These are phyloP conservation scores for Geotrichum aggregatum DNA, from an alignment of 1,139 yeast species.

Conservation along the genomic window DNA sequence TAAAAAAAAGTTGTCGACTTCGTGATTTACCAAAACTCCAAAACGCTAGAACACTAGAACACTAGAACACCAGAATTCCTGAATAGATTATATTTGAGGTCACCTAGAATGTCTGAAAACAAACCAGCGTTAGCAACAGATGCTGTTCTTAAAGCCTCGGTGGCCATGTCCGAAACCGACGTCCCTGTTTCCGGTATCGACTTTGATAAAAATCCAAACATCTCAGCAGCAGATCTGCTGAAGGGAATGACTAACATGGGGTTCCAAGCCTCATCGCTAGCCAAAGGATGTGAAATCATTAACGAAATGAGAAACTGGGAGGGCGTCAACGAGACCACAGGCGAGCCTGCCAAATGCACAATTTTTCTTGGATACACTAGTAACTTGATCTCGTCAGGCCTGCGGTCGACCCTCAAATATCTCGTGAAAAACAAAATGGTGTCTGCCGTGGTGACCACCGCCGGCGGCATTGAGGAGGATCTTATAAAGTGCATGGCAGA, in stretches of 20 bases:
- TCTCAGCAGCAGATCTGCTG: constrained; percentile 73
- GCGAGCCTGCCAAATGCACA: constrained; percentile 66
- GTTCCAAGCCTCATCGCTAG: constrained; percentile 88
- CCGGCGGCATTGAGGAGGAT: constrained; percentile 98
- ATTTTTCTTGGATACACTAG: constrained; percentile 95
- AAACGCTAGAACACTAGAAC: neutral
- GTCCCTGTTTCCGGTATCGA: constrained; percentile 82
- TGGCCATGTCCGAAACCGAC: constrained; percentile 76
- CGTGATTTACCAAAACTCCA: neutral
- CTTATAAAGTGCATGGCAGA: constrained; percentile 93
- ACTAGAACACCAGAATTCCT: neutral
- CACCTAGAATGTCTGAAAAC: constrained; percentile 9
- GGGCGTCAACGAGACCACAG: constrained; percentile 80
- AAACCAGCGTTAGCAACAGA: constrained; percentile 38
- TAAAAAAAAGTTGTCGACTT: neutral
- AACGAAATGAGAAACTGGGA: constrained; percentile 90
- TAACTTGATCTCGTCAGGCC: constrained; percentile 90
- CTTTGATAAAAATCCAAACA: constrained; percentile 62
- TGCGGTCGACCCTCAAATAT: constrained; percentile 83
- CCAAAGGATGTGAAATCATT: constrained; percentile 85
- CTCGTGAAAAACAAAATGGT: constrained; percentile 92
- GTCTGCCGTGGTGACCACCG: constrained; percentile 89
- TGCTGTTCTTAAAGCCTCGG: constrained; percentile 85
- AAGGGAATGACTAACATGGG: constrained; percentile 91
- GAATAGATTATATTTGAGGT: neutral